Conservation (phyloP, 805 yeast genomes). For the Kazachstania bromeliacearum region DNA sequence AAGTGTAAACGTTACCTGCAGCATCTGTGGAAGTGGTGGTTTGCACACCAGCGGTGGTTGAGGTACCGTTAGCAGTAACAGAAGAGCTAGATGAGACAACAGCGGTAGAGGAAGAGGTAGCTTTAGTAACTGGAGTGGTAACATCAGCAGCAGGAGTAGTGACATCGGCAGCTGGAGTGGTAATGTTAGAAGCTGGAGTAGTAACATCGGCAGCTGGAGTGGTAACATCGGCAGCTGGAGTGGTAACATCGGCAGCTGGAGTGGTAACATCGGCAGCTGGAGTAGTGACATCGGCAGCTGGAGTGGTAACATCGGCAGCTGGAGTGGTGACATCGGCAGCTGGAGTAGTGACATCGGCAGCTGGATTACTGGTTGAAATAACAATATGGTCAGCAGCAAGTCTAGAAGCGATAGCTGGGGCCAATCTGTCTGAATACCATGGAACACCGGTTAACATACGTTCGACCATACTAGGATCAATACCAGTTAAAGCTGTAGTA, state of each 20-base stretch:
- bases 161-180: constrained; percentile 6
- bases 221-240: no score
- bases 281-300: no score
- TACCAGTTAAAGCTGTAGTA: constrained; percentile 21
- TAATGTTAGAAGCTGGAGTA: constrained; percentile 3
- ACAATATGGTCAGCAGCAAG: no score
- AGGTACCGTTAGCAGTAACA: background rate
- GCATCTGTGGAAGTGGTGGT: background rate
- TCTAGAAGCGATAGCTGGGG: constrained; percentile 9
- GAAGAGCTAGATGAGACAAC: background rate
- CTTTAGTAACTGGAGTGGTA: constrained; percentile 1
- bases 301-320: no score
- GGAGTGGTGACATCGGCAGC: background rate
- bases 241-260: no score
- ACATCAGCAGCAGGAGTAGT: constrained; percentile 4
- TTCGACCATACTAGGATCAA: constrained; percentile 22
- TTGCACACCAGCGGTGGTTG: background rate
- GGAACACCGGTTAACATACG: constrained; percentile 28
- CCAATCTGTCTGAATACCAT: constrained; percentile 29
- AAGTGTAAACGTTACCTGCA: background rate
- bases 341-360: constrained; percentile 1
- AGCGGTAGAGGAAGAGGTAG: background rate
- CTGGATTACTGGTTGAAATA: no score
- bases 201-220: background rate
- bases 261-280: no score